phyloP scores from a whole-genome alignment of 345 rosid species.

The Arabis hirsuta region DNA sequence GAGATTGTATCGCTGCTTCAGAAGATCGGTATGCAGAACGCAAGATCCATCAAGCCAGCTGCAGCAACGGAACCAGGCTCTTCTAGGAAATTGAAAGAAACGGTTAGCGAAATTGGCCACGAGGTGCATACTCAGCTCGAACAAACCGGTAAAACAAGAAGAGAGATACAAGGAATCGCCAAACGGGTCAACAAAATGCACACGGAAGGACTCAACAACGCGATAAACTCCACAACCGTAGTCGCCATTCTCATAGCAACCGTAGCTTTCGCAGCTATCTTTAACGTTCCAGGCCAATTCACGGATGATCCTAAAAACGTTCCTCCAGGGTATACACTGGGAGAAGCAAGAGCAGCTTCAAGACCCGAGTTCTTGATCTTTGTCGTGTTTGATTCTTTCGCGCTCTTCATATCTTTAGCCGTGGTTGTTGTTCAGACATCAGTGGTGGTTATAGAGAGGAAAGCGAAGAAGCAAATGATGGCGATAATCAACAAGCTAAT shows the following conservation, averaged over 20 bases:
- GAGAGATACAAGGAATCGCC: constrained; percentile 76
- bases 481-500: constrained; percentile 88
- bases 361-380: constrained; percentile 67
- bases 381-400: constrained; percentile 75
- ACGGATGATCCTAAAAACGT: constrained; percentile 49
- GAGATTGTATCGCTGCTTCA: constrained; percentile 57
- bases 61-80: constrained; percentile 44
- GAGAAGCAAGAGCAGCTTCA: constrained; percentile 71
- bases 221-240: constrained; percentile 84
- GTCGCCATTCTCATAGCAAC: constrained; percentile 95
- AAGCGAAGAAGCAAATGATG: constrained; percentile 85
- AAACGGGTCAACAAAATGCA: constrained; percentile 82
- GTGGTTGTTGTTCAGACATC: constrained; percentile 98
- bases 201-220: constrained; percentile 87
- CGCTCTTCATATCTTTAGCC: constrained; percentile 90
- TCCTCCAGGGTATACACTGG: constrained; percentile 49
- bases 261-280: constrained; percentile 92
- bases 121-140: constrained; percentile 83
- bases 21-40: constrained; percentile 58
- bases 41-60: constrained; percentile 58
- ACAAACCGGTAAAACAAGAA: constrained; percentile 70
- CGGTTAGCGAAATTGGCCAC: constrained; percentile 87
- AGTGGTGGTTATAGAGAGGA: constrained; percentile 77
- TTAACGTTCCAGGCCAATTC: constrained; percentile 82
- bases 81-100: constrained; percentile 67